These are phyloP conservation scores for Vigna unguiculata DNA, from an alignment of 306 rosid species.

Conservation along the genomic window DNA sequence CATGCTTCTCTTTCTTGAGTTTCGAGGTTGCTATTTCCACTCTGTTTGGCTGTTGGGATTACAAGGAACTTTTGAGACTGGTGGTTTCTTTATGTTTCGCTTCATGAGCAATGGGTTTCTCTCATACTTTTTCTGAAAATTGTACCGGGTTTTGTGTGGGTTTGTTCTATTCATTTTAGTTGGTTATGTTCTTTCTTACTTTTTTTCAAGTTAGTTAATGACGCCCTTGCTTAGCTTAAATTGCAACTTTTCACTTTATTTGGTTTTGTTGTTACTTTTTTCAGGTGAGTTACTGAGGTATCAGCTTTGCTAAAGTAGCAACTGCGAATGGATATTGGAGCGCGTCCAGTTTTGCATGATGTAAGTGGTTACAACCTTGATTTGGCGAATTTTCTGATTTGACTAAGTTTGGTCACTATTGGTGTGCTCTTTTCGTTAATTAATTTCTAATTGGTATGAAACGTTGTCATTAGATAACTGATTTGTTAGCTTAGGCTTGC, in stretches of 20 bases:
- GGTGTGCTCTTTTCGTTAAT: not conserved
- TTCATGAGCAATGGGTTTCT: constrained; percentile 27
- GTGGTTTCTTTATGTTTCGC: not conserved
- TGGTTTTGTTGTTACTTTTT: constrained; percentile 34
- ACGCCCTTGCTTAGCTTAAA: not conserved
- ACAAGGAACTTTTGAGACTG: not conserved
- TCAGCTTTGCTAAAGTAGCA: constrained; percentile 36
- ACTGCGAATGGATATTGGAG: constrained; percentile 48
- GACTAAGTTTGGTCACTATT: constrained; percentile 23
- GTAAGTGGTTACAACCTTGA: constrained; percentile 57
- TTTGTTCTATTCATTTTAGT: constrained; percentile 21
- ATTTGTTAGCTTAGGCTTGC: constrained; percentile 28
- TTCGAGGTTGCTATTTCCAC: constrained; percentile 24
- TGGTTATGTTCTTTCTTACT: constrained; percentile 16
- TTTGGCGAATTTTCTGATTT: constrained; percentile 8
- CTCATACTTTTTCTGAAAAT: not conserved
- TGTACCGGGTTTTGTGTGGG: not conserved
- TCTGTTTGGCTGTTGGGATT: not conserved
- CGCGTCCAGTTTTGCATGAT: constrained; percentile 47
- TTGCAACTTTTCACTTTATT: not conserved
- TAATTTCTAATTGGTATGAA: not conserved
- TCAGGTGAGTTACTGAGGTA: constrained; percentile 43
- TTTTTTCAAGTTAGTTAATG: constrained; percentile 47
- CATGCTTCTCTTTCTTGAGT: not conserved
- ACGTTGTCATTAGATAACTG: not conserved